Conservation (phyloP, 108 stramenopile species). For the Parietichytrium sp. region DNA sequence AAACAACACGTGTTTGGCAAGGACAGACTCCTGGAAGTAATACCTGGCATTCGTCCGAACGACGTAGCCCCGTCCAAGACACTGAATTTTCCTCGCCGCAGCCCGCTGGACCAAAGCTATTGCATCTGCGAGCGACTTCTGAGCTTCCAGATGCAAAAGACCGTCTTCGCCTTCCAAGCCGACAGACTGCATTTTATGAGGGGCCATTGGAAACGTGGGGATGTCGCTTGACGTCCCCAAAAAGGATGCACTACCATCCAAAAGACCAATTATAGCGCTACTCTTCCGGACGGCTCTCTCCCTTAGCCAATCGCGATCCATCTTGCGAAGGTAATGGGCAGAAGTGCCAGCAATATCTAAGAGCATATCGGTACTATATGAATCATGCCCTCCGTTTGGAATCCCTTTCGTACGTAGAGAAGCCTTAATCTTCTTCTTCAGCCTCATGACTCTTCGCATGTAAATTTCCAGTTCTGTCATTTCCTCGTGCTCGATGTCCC, state of each 20-base stretch:
- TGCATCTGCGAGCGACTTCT: background rate
- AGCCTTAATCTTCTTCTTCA: background rate
- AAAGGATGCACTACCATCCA: too few relatives aligned
- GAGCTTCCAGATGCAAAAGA: background rate
- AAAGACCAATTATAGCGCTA: background rate
- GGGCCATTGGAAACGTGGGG: too few relatives aligned
- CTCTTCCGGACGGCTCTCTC: background rate
- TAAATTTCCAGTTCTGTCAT: background rate
- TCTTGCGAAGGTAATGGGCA: background rate
- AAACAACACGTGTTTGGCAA: background rate
- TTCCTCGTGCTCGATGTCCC: too few relatives aligned
- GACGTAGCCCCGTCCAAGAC: background rate
- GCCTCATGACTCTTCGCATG: background rate
- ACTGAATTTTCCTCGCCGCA: background rate
- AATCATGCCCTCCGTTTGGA: background rate
- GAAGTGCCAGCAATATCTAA: background rate
- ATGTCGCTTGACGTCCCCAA: too few relatives aligned
- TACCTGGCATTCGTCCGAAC: background rate
- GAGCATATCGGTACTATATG: background rate
- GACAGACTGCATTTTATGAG: too few relatives aligned
- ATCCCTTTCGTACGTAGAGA: background rate
- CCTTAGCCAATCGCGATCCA: slow-evolving; percentile 1
- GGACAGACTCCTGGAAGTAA: background rate
- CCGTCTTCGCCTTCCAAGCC: too few relatives aligned
- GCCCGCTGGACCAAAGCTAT: background rate